Percentiles rank a stretch among this genome's conserved stretches.
Conservation (phyloP, 73 alveolate genomes). For the Vitrella brassicaformis region DNA sequence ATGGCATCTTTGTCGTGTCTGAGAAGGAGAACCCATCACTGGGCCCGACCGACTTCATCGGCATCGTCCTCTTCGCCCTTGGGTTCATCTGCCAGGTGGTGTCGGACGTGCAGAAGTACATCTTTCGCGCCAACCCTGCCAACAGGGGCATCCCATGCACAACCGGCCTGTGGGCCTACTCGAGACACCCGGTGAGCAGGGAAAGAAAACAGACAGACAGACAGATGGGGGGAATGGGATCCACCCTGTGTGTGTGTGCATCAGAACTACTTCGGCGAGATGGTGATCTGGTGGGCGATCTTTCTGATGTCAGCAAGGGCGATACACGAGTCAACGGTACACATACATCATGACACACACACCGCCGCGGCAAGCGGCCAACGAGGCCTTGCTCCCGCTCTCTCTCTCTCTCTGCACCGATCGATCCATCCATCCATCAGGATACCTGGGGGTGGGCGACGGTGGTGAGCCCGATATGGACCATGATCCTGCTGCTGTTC, state of each 20-base stretch:
- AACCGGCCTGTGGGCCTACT: constrained; percentile 67
- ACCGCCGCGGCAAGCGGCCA: too few relatives aligned
- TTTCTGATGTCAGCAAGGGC: constrained; percentile 3
- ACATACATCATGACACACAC: too few relatives aligned
- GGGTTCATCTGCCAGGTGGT: constrained; percentile 38
- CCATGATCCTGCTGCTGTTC: neutral
- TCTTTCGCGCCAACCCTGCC: constrained; percentile 9
- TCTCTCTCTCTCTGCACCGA: too few relatives aligned
- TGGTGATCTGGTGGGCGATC: constrained; percentile 67
- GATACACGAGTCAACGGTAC: neutral
- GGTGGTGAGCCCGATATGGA: neutral
- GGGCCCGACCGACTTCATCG: constrained; percentile 20
- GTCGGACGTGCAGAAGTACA: constrained; percentile 29
- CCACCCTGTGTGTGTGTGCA: too few relatives aligned
- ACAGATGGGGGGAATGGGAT: too few relatives aligned
- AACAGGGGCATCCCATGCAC: constrained; percentile 44
- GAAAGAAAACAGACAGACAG: too few relatives aligned
- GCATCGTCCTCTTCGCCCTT: constrained; percentile 26
- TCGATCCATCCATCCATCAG: too few relatives aligned
- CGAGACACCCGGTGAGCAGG: constrained; percentile 88
- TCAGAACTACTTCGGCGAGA: constrained; percentile 79
- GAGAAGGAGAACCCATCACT: neutral
- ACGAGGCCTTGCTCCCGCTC: too few relatives aligned
- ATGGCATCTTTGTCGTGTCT: neutral
- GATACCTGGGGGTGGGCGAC: neutral